Conservation (phyloP, 2,329 filamentous ascomycete genomes). For the Fusarium temperatum region DNA sequence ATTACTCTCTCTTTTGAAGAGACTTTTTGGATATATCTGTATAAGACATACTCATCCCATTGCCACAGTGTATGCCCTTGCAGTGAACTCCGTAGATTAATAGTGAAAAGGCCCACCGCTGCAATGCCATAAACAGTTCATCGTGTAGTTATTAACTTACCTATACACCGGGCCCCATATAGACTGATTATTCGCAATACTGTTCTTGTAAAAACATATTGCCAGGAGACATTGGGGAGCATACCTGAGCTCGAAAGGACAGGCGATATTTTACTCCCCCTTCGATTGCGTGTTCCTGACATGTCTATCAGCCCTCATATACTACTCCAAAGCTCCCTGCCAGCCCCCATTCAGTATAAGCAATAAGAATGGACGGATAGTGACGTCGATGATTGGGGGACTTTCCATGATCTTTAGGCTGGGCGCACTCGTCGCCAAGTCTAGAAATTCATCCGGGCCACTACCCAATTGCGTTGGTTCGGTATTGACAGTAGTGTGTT, state of each 20-base stretch:
- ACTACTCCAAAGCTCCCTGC: not conserved
- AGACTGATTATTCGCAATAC: no score
- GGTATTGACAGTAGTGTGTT: no score
- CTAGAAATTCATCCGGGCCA: not conserved
- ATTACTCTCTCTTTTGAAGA: not conserved
- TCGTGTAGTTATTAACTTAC: not conserved
- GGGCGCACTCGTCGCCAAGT: no score
- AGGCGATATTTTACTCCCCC: not conserved
- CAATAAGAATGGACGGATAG: no score
- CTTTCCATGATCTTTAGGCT: not conserved
- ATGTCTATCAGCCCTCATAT: not conserved
- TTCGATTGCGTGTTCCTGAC: no score
- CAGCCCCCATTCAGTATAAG: not conserved
- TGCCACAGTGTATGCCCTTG: not conserved
- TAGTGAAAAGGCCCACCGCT: not conserved
- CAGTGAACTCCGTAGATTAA: not conserved
- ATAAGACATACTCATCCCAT: not conserved
- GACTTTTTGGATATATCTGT: not conserved
- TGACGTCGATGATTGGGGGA: not conserved
- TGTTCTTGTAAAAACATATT: not conserved
- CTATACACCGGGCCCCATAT: not conserved
- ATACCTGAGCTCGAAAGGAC: not conserved
- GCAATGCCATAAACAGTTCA: rapidly evolving
- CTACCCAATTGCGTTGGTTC: not conserved
- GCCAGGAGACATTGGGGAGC: not conserved